These are phyloP conservation scores for Eutrema japonicum DNA, from an alignment of 345 rosid species.

Conservation along the genomic window DNA sequence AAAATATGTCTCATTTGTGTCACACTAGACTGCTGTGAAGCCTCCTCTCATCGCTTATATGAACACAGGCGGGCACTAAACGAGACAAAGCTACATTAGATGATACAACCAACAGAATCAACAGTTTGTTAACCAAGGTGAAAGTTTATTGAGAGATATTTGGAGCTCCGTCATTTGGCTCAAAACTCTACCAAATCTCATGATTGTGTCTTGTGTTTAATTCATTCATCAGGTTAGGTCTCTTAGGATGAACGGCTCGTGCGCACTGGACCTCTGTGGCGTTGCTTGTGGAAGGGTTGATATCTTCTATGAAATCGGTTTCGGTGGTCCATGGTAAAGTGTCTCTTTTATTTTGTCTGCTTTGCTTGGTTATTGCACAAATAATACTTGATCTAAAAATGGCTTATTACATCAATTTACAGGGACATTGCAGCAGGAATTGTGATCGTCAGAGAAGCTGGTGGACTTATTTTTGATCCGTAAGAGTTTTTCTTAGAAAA, in stretches of 20 bases:
- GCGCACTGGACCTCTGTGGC: slow-evolving; percentile 93
- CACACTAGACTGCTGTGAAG: not conserved
- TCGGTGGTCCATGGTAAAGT: slow-evolving; percentile 89
- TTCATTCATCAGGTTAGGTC: slow-evolving; percentile 73
- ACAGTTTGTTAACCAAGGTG: slow-evolving; percentile 83
- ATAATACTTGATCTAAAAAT: not conserved
- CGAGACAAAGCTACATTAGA: slow-evolving; percentile 79
- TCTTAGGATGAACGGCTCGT: slow-evolving; percentile 89
- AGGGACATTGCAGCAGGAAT: slow-evolving; percentile 98
- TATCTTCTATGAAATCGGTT: slow-evolving; percentile 79
- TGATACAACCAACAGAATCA: slow-evolving; percentile 73
- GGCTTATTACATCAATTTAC: slow-evolving; percentile 20
- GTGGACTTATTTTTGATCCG: slow-evolving; percentile 94
- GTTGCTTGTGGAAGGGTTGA: slow-evolving; percentile 91
- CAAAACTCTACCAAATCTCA: slow-evolving; percentile 1
- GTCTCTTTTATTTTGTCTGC: not conserved
- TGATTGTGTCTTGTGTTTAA: slow-evolving; percentile 23
- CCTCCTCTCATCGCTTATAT: slow-evolving; percentile 14
- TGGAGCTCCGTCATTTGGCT: not conserved
- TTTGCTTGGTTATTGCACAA: slow-evolving; percentile 6
- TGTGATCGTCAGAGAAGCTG: slow-evolving; percentile 88
- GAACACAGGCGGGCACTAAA: slow-evolving; percentile 72
- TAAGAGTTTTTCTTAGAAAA: slow-evolving; percentile 47
- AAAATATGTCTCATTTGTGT: slow-evolving; percentile 28
- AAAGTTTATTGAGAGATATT: slow-evolving; percentile 17